Conservation (phyloP, 164 flowering plant genomes). For the Kalanchoe fedtschenkoi region DNA sequence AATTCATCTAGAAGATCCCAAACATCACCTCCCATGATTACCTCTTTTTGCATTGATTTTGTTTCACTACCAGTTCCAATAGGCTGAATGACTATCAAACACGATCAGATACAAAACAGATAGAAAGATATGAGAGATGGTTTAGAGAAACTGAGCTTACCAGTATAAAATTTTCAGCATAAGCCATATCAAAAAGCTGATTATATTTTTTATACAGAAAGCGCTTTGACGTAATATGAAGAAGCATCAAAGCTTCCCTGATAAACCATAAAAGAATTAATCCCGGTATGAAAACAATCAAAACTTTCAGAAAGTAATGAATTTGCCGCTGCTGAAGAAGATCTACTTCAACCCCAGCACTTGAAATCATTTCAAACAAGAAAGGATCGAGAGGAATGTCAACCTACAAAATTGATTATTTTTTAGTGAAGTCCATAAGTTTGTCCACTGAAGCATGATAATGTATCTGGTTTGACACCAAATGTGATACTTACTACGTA, state of each 20-base stretch:
- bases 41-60: conserved; percentile 82
- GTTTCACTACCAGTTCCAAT: conserved; percentile 59
- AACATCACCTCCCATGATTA: conserved; percentile 89
- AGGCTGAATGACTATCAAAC: conserved; percentile 42
- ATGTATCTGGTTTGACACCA: too few species aligned
- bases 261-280: conserved; percentile 69
- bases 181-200: conserved; percentile 83
- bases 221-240: conserved; percentile 59
- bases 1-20: conserved; percentile 98
- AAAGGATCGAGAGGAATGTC: conserved; percentile 94
- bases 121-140: background rate
- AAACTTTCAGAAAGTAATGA: conserved; percentile 59
- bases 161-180: conserved; percentile 89
- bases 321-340: conserved; percentile 76
- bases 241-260: conserved; percentile 65
- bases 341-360: conserved; percentile 94
- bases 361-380: conserved; percentile 74
- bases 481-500: conserved; percentile 79
- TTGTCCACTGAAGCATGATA: background rate
- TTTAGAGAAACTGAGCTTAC: conserved; percentile 25
- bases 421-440: background rate
- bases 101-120: conserved; percentile 5
- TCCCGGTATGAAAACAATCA: conserved; percentile 74
- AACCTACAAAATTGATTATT: conserved; percentile 37
- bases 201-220: conserved; percentile 65